Percentiles rank a stretch among this genome's conserved stretches.
These are phyloP conservation scores for Suillus brevipes DNA, from an alignment of 768 basidiomycete species.

Conservation along the genomic window DNA sequence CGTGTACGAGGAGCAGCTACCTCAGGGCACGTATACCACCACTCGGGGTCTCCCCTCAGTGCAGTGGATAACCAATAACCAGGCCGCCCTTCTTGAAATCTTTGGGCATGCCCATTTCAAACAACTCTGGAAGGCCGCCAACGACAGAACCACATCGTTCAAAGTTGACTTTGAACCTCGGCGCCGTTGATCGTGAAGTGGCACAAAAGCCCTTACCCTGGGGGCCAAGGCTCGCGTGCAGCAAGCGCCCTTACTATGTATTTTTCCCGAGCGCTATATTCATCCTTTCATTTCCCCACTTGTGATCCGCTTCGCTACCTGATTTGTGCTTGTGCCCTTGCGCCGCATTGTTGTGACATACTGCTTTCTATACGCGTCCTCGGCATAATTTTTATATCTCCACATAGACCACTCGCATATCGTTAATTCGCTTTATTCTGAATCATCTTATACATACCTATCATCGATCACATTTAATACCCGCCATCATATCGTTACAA, in stretches of 20 bases:
- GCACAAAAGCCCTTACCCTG: slow-evolving; percentile 17
- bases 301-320: slow-evolving; percentile 27
- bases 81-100: slow-evolving; percentile 64
- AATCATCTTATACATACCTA: slow-evolving; percentile 27
- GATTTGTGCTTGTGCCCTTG: slow-evolving; percentile 16
- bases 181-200: slow-evolving; percentile 30
- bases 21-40: slow-evolving; percentile 69
- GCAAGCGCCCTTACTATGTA: slow-evolving; percentile 11
- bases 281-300: slow-evolving; percentile 20
- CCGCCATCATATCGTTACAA: slow-evolving; percentile 26
- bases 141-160: slow-evolving; percentile 68
- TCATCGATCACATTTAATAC: slow-evolving; percentile 32
- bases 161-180: slow-evolving; percentile 65
- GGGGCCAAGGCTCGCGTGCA: slow-evolving; percentile 19
- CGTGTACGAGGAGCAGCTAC: slow-evolving; percentile 73
- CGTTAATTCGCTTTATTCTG: slow-evolving; percentile 32
- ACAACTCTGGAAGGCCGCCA: slow-evolving; percentile 70
- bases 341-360: slow-evolving; percentile 42
- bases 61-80: slow-evolving; percentile 76
- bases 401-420: slow-evolving; percentile 31
- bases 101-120: slow-evolving; percentile 74
- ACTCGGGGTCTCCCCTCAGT: slow-evolving; percentile 74
- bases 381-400: slow-evolving; percentile 32
- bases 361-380: slow-evolving; percentile 37
- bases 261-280: slow-evolving; percentile 12